Conservation (phyloP, 2,329 filamentous ascomycete species). For the Diplodia corticola region DNA sequence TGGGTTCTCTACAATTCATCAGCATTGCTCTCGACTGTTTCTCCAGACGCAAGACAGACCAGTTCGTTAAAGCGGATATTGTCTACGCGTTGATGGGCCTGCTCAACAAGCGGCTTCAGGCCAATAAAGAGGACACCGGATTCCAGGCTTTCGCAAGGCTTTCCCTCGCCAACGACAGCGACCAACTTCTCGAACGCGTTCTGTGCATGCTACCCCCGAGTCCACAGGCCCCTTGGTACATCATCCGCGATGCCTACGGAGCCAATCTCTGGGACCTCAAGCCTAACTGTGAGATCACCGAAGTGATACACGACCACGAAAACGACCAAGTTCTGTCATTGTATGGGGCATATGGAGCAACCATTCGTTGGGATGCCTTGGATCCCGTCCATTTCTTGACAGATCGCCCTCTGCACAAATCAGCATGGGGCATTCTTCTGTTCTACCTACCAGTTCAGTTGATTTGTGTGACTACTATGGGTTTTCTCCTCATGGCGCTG, state of each 20-base stretch:
- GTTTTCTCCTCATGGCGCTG: too few relatives aligned
- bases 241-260: background rate
- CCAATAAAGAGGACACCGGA: background rate
- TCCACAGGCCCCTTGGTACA: background rate
- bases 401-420: too few relatives aligned
- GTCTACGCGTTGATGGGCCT: constrained; percentile 10
- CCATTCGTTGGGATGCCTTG: constrained; percentile 43
- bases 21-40: constrained; percentile 14
- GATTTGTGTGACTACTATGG: too few relatives aligned
- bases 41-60: background rate
- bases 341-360: constrained; percentile 34
- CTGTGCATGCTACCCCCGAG: constrained; percentile 3
- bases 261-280: background rate
- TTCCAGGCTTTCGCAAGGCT: constrained; percentile 12
- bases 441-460: too few relatives aligned
- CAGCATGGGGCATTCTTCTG: too few relatives aligned
- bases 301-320: background rate
- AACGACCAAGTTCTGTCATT: background rate
- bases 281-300: background rate
- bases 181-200: constrained; percentile 1
- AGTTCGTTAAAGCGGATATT: background rate
- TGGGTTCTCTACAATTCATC: background rate
- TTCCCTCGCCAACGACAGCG: constrained; percentile 2
- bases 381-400: background rate
- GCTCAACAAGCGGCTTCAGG: background rate